These are phyloP conservation scores for Fusarium pininemorale DNA, from an alignment of 2,329 filamentous ascomycete species.

Conservation along the genomic window DNA sequence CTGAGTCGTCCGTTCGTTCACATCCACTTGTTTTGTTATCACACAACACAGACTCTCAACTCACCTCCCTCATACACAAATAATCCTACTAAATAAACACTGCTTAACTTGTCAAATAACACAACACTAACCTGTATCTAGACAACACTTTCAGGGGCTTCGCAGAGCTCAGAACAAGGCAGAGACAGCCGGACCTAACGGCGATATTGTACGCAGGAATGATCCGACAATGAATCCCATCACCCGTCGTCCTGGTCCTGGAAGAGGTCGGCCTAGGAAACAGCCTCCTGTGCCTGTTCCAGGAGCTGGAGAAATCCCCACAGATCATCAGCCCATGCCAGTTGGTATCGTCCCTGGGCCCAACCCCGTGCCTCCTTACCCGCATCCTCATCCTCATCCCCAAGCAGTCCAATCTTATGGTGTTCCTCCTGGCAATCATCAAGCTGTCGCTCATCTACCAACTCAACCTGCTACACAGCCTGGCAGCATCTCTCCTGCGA, in stretches of 20 bases:
- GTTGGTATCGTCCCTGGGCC: conserved; percentile 3
- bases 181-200: conserved; percentile 50
- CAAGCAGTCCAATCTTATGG: conserved; percentile 4
- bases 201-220: conserved; percentile 50
- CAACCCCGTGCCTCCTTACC: conserved; percentile 2
- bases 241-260: conserved; percentile 67
- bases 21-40: neutral
- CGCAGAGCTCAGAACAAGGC: conserved; percentile 64
- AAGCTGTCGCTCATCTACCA: neutral
- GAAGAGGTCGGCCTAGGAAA: conserved; percentile 64
- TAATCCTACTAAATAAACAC: neutral
- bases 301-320: conserved; percentile 15
- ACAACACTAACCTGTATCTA: conserved; percentile 42
- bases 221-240: conserved; percentile 67
- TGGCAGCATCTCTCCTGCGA: neutral
- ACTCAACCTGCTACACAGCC: neutral
- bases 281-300: conserved; percentile 41
- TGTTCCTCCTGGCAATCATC: neutral
- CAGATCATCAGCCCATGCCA: conserved; percentile 18
- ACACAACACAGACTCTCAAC: neutral
- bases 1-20: neutral
- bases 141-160: conserved; percentile 70
- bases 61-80: neutral
- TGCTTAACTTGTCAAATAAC: neutral
- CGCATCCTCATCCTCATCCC: conserved; percentile 12